phyloP scores from a whole-genome alignment of 192 early-diverging fungal species.

The Umbelopsis sp. region DNA sequence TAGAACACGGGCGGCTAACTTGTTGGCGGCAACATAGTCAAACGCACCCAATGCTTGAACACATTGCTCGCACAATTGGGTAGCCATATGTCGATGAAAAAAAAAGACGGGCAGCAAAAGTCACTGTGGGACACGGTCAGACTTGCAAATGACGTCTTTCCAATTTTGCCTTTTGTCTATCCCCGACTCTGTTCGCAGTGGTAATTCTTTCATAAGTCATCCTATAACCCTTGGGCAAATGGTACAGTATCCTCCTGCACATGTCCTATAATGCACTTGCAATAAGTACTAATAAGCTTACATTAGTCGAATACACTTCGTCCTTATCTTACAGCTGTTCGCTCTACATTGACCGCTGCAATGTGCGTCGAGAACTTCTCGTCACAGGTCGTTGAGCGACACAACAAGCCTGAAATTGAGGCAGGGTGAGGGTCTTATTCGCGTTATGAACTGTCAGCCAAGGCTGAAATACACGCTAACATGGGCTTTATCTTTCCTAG shows the following conservation, averaged over 20 bases:
- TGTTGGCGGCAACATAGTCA: constrained; percentile 50
- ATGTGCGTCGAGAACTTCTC: constrained; percentile 97
- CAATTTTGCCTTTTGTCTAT: background rate
- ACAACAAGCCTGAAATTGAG: constrained; percentile 99
- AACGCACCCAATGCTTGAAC: constrained; percentile 48
- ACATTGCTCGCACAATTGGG: constrained; percentile 12
- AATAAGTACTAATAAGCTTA: background rate
- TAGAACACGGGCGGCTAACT: constrained; percentile 36
- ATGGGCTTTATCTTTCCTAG: constrained; percentile 33
- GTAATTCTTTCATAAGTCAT: constrained; percentile 5
- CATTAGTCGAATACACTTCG: constrained; percentile 94
- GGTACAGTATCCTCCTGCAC: background rate
- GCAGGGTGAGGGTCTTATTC: constrained; percentile 59
- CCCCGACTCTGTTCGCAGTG: background rate
- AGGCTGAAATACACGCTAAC: background rate
- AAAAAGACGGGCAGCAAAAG: background rate
- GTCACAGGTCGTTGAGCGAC: constrained; percentile 95
- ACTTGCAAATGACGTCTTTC: constrained; percentile 7
- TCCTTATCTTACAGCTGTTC: constrained; percentile 93
- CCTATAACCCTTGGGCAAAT: constrained; percentile 16
- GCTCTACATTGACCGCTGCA: constrained; percentile 90
- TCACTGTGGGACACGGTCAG: background rate
- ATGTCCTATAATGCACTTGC: background rate
- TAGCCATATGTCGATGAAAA: background rate
- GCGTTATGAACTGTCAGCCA: background rate